phyloP scores from a whole-genome alignment of 75 land plant species.

The Sequoiadendron giganteum region DNA sequence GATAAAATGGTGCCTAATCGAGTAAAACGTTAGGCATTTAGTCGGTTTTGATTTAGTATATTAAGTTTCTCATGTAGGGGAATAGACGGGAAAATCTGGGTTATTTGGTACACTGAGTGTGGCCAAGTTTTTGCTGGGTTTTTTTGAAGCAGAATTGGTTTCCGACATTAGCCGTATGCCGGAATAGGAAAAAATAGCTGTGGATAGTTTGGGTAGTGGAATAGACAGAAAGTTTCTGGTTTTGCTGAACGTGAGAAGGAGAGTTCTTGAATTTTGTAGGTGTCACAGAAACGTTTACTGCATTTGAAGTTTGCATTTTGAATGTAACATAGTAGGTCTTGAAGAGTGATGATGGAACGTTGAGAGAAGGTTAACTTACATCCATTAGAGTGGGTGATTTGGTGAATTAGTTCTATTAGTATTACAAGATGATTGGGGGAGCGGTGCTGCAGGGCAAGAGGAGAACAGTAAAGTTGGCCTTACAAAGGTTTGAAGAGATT shows the following conservation, averaged over 20 bases:
- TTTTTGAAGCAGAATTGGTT: background rate
- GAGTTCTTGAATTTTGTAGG: background rate
- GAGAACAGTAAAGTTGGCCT: background rate
- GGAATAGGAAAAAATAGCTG: background rate
- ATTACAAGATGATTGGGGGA: background rate
- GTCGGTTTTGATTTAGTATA: background rate
- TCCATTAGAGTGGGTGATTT: background rate
- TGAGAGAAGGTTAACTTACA: background rate
- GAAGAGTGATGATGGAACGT: background rate
- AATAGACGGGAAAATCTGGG: background rate
- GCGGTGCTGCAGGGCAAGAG: background rate
- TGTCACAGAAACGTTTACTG: background rate
- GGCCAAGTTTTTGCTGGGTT: background rate
- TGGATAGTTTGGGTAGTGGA: background rate
- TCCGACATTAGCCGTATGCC: background rate
- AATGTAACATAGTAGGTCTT: background rate
- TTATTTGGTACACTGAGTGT: background rate
- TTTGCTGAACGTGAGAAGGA: background rate
- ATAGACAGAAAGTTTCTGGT: no score
- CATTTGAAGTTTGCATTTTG: background rate
- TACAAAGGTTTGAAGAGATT: background rate
- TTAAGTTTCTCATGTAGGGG: background rate
- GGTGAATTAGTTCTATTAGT: background rate
- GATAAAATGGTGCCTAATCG: background rate
- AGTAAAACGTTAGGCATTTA: background rate